Percentiles rank a stretch among this genome's conserved stretches.
Conservation (phyloP, 1,284 basidiomycete genomes). For the Malassezia slooffiae region DNA sequence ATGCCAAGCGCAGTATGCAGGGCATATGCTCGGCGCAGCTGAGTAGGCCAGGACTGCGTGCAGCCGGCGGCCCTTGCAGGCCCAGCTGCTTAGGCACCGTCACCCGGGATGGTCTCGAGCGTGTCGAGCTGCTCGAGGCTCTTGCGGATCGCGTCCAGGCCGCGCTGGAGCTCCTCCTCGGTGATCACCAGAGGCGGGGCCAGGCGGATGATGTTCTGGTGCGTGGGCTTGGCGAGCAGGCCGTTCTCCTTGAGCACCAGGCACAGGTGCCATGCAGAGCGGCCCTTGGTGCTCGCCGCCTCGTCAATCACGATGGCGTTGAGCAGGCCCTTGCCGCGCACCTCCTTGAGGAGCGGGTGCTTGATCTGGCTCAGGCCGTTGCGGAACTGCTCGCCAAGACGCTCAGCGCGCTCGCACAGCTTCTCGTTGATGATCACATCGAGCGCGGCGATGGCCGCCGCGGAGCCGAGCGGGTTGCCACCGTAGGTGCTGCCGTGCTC, state of each 20-base stretch:
- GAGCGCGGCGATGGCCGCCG: constrained; percentile 81
- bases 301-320: constrained; percentile 94
- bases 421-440: constrained; percentile 77
- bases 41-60: no score
- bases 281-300: constrained; percentile 59
- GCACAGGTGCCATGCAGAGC: constrained; percentile 92
- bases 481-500: constrained; percentile 79
- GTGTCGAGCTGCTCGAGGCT: constrained; percentile 68
- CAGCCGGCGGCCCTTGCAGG: no score
- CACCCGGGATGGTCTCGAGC: constrained; percentile 37
- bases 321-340: constrained; percentile 75
- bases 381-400: constrained; percentile 67
- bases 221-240: constrained; percentile 87
- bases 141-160: constrained; percentile 65
- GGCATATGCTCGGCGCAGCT: no score
- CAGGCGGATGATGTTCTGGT: constrained; percentile 90
- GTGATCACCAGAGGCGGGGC: constrained; percentile 87
- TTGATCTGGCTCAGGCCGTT: constrained; percentile 22
- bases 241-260: constrained; percentile 80
- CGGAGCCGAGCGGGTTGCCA: constrained; percentile 87
- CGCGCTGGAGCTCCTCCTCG: constrained; percentile 68
- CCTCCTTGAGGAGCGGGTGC: constrained; percentile 57
- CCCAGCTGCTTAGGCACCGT: no score
- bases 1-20: no score
- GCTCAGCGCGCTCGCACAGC: constrained; percentile 64